Conservation (phyloP, 768 basidiomycete species). For the Trametes punicea region DNA sequence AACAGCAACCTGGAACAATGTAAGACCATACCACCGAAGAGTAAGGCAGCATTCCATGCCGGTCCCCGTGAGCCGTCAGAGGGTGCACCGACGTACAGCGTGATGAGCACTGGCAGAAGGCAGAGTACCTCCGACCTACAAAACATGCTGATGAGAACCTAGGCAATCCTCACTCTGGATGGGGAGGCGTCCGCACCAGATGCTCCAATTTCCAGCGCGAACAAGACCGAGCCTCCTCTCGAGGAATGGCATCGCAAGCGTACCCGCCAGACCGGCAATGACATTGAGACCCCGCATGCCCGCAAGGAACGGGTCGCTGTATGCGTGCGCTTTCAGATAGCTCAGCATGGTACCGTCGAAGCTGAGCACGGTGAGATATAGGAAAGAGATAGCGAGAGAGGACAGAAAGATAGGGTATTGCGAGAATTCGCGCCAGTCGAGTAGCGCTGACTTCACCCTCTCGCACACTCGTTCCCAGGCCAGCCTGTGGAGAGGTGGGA, state of each 20-base stretch:
- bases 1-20: neutral
- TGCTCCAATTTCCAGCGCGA: slow-evolving; percentile 48
- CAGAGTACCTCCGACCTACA: slow-evolving; percentile 39
- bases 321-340: slow-evolving; percentile 45
- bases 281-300: slow-evolving; percentile 47
- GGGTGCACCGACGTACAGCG: slow-evolving; percentile 35
- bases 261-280: slow-evolving; percentile 45
- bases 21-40: slow-evolving; percentile 39
- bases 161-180: neutral
- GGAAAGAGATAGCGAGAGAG: slow-evolving; percentile 40
- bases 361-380: slow-evolving; percentile 43
- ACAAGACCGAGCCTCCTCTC: slow-evolving; percentile 42
- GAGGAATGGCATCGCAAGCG: slow-evolving; percentile 40
- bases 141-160: neutral
- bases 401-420: slow-evolving; percentile 39
- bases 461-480: slow-evolving; percentile 1
- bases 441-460: neutral
- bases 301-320: slow-evolving; percentile 46
- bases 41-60: slow-evolving; percentile 36
- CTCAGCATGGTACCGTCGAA: slow-evolving; percentile 54
- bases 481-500: neutral
- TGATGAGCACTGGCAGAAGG: slow-evolving; percentile 43
- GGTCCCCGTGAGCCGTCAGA: slow-evolving; percentile 20
- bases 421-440: slow-evolving; percentile 40
- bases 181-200: slow-evolving; percentile 34